A percentile compares a stretch with the other conserved stretches of the same genome.
Evolutionary conservation across 2,329 filamentous ascomycete genomes (phyloP).

Genomic region (Cercospora nicotianae): DNA sequence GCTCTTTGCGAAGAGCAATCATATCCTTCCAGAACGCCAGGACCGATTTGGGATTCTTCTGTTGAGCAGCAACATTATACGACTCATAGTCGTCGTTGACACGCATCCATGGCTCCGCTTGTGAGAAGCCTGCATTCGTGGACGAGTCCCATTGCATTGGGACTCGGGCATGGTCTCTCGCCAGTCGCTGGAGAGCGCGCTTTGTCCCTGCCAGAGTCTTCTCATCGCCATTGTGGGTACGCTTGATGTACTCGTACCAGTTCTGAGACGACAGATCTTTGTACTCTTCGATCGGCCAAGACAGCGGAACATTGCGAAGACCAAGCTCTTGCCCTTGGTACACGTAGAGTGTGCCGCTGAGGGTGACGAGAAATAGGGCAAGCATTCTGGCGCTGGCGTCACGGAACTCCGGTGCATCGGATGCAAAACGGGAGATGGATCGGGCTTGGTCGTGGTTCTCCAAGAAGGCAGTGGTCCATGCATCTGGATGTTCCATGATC

Average conservation of each 20-base stretch:
- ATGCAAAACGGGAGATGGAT: constrained; percentile 56
- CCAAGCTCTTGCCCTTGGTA: constrained; percentile 68
- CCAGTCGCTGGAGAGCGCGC: constrained; percentile 4
- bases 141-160: constrained; percentile 65
- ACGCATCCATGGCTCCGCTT: constrained; percentile 18
- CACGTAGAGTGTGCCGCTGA: constrained; percentile 55
- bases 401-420: constrained; percentile 51
- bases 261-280: constrained; percentile 51
- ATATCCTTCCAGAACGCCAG: constrained; percentile 59
- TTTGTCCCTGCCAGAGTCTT: background rate
- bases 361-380: constrained; percentile 21
- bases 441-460: constrained; percentile 67
- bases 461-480: constrained; percentile 64
- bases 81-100: constrained; percentile 12
- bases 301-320: constrained; percentile 50
- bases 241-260: constrained; percentile 50
- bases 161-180: constrained; percentile 53
- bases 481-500: constrained; percentile 47
- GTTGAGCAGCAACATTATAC: constrained; percentile 43
- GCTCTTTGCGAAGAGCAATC: constrained; percentile 26
- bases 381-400: constrained; percentile 58
- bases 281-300: constrained; percentile 39
- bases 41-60: constrained; percentile 49
- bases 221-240: constrained; percentile 37
- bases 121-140: constrained; percentile 63